Base-by-base conservation (phyloP, 2,329 filamentous ascomycete species). In the Colletotrichum coccodes region DNA sequence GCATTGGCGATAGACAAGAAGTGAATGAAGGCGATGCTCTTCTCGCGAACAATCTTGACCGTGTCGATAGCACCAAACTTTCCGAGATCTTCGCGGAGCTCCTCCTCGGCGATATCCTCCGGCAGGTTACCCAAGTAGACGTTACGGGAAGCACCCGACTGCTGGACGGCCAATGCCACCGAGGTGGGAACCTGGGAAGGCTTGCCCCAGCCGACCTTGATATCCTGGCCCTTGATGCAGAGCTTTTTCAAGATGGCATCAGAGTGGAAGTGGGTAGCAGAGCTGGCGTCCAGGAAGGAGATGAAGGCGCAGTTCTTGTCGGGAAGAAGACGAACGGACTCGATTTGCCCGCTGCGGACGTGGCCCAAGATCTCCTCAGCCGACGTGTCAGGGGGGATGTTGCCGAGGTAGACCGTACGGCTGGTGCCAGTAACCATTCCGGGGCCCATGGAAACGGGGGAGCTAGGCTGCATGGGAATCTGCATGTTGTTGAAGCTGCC, bases 281-380 rank as follows among this genome's bases (percentile, higher is more conserved):
- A 98, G 84, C 95, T 97, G 76, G 95, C 94, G 78, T 99, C 96
- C 73, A 99, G 87, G 85, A 99, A 99, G 8, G 96, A 99, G 79
- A 99, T 98, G 86, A 99, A 99, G 67, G 96, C 96, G 78, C 96
- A 99, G 87, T 98, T 99, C 93, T 98, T 99, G 83, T 99, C 96
- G 28, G 95, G 94, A 63, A 99, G 87, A 72, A 99, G 88, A 75
- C 96, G 92, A 60, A 99, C 96, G n/a, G 96, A 98, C 85, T 99
- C 96, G 76, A 99, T 98, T 79, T 98, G 96, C 28, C 96, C 96
- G 81, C 96, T 98, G 72, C 96, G 90, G 69, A 99, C 96, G 77
- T 99, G 96, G 72, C 95, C 92, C 64, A 99, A 85, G 72, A 99
- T 97, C 83, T 99, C 96, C 83, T 99, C 96, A 9, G 96, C 95